Conservation (phyloP, 2,329 filamentous ascomycete genomes). For the Botryosphaeria dothidea region DNA sequence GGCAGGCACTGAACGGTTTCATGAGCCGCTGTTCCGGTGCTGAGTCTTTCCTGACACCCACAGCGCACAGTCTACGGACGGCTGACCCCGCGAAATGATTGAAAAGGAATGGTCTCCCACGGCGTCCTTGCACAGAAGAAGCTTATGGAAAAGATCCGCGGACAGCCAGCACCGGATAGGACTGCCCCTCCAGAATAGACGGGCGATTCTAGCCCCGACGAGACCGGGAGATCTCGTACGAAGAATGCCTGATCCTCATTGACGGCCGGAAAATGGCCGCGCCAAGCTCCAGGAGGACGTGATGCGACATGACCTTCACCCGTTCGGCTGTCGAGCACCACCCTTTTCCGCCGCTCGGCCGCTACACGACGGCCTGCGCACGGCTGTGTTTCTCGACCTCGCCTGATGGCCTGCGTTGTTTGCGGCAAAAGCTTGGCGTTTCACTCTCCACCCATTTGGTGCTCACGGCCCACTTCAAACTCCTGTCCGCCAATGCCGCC, state of each 20-base stretch:
- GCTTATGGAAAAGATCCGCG: too few species aligned
- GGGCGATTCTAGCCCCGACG: neutral
- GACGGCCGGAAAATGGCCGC: neutral
- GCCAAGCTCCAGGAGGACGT: neutral
- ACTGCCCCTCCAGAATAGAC: too few species aligned
- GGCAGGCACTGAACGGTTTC: too few species aligned
- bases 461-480: neutral
- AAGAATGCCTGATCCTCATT: neutral
- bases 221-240: too few species aligned
- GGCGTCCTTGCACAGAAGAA: too few species aligned
- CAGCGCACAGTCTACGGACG: too few species aligned
- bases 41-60: too few species aligned
- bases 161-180: too few species aligned
- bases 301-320: neutral
- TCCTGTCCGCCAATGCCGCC: neutral
- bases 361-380: neutral
- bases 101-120: too few species aligned
- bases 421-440: conserved; percentile 1
- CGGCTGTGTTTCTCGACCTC: neutral
- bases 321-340: neutral
- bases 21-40: too few species aligned
- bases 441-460: neutral
- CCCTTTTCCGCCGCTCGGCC: neutral
- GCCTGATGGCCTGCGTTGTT: neutral
- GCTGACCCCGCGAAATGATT: too few species aligned